phyloP scores from a whole-genome alignment of 192 early-diverging fungal species.

The Rhizoclosmatium sp. region DNA sequence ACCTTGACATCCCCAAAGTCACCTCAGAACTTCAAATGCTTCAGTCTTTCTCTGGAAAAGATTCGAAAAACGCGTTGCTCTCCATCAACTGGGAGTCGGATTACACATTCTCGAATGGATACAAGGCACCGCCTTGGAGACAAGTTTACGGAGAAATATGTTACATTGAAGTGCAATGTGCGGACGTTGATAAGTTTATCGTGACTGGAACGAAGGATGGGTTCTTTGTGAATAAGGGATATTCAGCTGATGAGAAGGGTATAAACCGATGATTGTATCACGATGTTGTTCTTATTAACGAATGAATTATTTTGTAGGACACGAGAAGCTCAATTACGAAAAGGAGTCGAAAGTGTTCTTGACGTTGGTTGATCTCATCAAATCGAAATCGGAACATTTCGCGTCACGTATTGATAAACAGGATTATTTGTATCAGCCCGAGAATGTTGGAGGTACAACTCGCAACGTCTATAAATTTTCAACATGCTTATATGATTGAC shows the following conservation, averaged over 20 bases:
- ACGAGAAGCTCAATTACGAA: constrained; percentile 66
- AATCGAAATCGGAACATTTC: constrained; percentile 54
- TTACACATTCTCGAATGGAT: constrained; percentile 68
- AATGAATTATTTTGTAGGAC: constrained; percentile 37
- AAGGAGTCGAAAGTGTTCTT: constrained; percentile 51
- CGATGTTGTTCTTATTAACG: background rate
- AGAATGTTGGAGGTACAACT: constrained; percentile 26
- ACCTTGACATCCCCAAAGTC: constrained; percentile 55
- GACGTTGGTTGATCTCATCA: constrained; percentile 58
- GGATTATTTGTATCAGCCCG: constrained; percentile 58
- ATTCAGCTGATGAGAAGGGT: constrained; percentile 61
- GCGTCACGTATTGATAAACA: constrained; percentile 58
- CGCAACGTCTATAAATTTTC: constrained; percentile 4
- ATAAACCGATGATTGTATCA: background rate
- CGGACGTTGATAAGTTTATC: constrained; percentile 59
- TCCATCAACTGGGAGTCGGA: constrained; percentile 70
- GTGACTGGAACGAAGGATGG: constrained; percentile 64
- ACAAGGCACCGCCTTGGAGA: constrained; percentile 68
- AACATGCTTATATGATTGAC: background rate
- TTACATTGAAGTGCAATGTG: constrained; percentile 57
- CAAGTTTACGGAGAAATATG: constrained; percentile 66
- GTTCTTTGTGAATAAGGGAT: constrained; percentile 69
- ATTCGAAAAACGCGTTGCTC: constrained; percentile 44
- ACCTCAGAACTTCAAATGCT: constrained; percentile 63
- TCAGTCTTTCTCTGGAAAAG: constrained; percentile 54